Evolutionary conservation across 129 eudicot genomes (phyloP).

Genomic region (Tagetes erecta): DNA sequence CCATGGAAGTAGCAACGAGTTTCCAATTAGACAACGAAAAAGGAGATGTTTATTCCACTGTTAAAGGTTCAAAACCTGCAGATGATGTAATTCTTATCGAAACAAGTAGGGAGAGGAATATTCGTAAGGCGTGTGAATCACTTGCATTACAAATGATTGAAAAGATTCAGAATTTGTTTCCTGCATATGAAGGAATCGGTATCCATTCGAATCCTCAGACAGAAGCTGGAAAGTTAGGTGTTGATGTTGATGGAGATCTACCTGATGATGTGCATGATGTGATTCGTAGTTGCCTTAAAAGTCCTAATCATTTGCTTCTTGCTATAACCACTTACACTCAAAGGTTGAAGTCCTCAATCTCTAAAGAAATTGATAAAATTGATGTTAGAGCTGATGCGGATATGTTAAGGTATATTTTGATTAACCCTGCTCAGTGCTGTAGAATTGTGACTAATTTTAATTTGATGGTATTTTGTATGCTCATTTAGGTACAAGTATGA

Average conservation of each 20-base stretch:
- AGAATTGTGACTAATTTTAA: background rate
- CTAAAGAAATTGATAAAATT: conserved; percentile 85
- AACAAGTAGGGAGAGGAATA: conserved; percentile 71
- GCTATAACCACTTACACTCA: conserved; percentile 80
- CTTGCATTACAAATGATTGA: conserved; percentile 72
- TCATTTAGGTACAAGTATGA: conserved; percentile 85
- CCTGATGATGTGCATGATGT: conserved; percentile 68
- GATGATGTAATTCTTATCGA: conserved; percentile 84
- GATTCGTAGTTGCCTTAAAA: conserved; percentile 59
- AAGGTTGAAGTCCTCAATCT: conserved; percentile 57
- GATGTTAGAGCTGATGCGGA: conserved; percentile 98
- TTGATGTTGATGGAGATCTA: conserved; percentile 68
- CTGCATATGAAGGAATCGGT: conserved; percentile 95
- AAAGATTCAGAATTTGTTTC: conserved; percentile 77
- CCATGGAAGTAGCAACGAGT: conserved; percentile 53
- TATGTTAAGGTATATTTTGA: conserved; percentile 59
- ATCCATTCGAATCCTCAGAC: conserved; percentile 70
- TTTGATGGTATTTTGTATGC: conserved; percentile 18
- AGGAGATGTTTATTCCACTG: conserved; percentile 66
- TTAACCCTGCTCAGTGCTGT: background rate
- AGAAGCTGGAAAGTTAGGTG: conserved; percentile 79
- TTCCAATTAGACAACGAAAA: conserved; percentile 52
- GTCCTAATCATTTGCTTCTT: conserved; percentile 74
- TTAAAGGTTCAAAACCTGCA: conserved; percentile 73
- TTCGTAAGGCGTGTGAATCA: conserved; percentile 78